Conservation (phyloP, 1,139 yeast species). For the Saccharomyces pastorianus region DNA sequence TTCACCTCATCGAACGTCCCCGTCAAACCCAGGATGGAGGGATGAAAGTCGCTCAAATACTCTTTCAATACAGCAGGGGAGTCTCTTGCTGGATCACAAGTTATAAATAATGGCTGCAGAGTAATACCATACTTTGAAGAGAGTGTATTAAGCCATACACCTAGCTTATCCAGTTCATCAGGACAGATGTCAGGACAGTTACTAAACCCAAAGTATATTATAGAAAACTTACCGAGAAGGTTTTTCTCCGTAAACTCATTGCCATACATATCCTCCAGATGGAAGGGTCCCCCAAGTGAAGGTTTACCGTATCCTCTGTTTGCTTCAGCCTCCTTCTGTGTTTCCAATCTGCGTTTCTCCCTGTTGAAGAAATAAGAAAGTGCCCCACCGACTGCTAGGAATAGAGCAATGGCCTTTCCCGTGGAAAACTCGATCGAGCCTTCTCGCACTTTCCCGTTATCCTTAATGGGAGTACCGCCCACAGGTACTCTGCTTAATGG, state of each 20-base stretch:
- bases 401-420: slow-evolving; percentile 70
- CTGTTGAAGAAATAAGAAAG: slow-evolving; percentile 58
- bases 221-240: slow-evolving; percentile 67
- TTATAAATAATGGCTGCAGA: slow-evolving; percentile 79
- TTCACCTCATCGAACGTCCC: slow-evolving; percentile 85
- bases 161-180: slow-evolving; percentile 89
- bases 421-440: slow-evolving; percentile 56
- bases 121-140: slow-evolving; percentile 48
- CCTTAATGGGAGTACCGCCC: slow-evolving; percentile 36
- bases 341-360: slow-evolving; percentile 60
- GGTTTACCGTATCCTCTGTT: slow-evolving; percentile 89
- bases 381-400: slow-evolving; percentile 59
- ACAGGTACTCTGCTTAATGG: slow-evolving; percentile 48
- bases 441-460: slow-evolving; percentile 31
- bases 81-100: slow-evolving; percentile 97
- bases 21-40: slow-evolving; percentile 80
- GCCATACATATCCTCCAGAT: slow-evolving; percentile 62
- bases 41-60: slow-evolving; percentile 82
- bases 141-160: slow-evolving; percentile 63
- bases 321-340: slow-evolving; percentile 72
- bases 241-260: slow-evolving; percentile 68
- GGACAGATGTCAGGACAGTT: slow-evolving; percentile 99
- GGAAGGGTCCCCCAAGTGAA: slow-evolving; percentile 83
- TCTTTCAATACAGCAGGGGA: slow-evolving; percentile 74
- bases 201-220: slow-evolving; percentile 92